These are phyloP conservation scores for Trichoderma koningiopsis DNA, from an alignment of 2,329 filamentous ascomycete species.

Conservation along the genomic window DNA sequence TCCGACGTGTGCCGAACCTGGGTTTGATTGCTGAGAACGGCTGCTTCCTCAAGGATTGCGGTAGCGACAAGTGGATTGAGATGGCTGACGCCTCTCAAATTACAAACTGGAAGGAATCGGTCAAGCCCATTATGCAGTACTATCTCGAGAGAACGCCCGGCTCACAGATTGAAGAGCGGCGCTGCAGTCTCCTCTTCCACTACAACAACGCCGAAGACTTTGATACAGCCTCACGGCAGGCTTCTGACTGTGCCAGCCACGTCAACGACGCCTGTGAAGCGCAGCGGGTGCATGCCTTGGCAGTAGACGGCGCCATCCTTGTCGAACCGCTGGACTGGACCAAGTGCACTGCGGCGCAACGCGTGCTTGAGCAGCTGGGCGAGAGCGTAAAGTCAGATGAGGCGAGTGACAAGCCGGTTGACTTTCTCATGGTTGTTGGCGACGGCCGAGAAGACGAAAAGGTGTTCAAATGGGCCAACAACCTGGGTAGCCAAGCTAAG, in stretches of 20 bases:
- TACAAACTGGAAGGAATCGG: conserved; percentile 78
- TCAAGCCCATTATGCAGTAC: conserved; percentile 81
- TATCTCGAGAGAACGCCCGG: conserved; percentile 89
- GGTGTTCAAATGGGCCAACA: conserved; percentile 92
- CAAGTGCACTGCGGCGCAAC: conserved; percentile 79
- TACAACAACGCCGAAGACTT: conserved; percentile 81
- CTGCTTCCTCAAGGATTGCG: conserved; percentile 78
- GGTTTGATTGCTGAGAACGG: conserved; percentile 95
- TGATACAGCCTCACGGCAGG: conserved; percentile 73
- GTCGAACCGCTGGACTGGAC: conserved; percentile 86
- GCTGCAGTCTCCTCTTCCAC: conserved; percentile 89
- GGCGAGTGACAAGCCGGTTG: conserved; percentile 53
- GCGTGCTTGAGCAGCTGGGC: conserved; percentile 66
- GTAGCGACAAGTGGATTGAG: conserved; percentile 71
- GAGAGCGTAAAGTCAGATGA: conserved; percentile 38
- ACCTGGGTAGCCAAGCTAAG: conserved; percentile 59
- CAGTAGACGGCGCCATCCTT: conserved; percentile 75
- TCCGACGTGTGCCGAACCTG: conserved; percentile 78
- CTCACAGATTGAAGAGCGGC: conserved; percentile 85
- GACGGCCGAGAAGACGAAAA: conserved; percentile 93
- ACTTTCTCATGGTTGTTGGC: conserved; percentile 88
- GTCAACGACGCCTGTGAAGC: conserved; percentile 91
- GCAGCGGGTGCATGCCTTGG: conserved; percentile 81
- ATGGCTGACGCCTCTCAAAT: conserved; percentile 74
- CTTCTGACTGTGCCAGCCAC: conserved; percentile 87